Percentiles rank a stretch among this genome's conserved stretches.
These are phyloP conservation scores for Globisporangium lucens DNA, from an alignment of 352 stramenopile genomes.

Conservation along the genomic window DNA sequence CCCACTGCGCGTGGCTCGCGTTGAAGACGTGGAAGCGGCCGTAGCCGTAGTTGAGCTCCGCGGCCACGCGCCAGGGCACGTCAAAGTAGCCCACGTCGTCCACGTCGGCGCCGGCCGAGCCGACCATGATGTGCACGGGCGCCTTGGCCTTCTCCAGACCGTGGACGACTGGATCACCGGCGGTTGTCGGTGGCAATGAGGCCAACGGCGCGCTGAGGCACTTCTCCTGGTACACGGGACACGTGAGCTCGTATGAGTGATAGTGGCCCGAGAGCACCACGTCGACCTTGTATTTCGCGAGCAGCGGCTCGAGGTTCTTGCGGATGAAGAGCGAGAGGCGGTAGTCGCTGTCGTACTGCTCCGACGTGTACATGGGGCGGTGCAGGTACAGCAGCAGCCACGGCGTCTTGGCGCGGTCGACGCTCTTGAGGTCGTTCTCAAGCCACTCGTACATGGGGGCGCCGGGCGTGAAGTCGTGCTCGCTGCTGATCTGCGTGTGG, in stretches of 20 bases:
- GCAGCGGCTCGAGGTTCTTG: conserved; percentile 38
- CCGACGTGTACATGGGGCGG: conserved; percentile 79
- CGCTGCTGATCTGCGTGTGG: conserved; percentile 86
- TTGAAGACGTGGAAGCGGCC: conserved; percentile 56
- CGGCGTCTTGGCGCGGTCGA: conserved; percentile 86
- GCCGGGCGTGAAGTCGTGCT: conserved; percentile 85
- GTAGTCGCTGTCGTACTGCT: conserved; percentile 33
- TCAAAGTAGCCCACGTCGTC: conserved; percentile 37
- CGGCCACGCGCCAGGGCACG: conserved; percentile 11
- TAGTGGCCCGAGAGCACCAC: conserved; percentile 53
- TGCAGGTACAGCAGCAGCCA: conserved; percentile 91
- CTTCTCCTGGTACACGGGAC: conserved; percentile 39
- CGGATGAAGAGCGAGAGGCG: conserved; percentile 38
- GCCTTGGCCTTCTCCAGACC: conserved; percentile 31
- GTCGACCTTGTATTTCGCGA: conserved; percentile 45
- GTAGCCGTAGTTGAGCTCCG: conserved; percentile 28
- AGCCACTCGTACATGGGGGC: conserved; percentile 90
- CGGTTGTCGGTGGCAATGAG: not conserved
- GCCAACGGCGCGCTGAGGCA: conserved; percentile 16
- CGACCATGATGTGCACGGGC: conserved; percentile 51
- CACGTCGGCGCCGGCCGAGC: conserved; percentile 36
- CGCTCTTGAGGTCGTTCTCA: conserved; percentile 61
- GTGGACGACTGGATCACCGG: not conserved
- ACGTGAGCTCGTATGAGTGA: conserved; percentile 59
- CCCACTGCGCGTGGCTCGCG: conserved; percentile 39